Evolutionary conservation across 2,329 filamentous ascomycete species (phyloP), one percentile per base, ranked within the genome.

Genomic region (Nothophaeocryptopus gaeumannii): DNA sequence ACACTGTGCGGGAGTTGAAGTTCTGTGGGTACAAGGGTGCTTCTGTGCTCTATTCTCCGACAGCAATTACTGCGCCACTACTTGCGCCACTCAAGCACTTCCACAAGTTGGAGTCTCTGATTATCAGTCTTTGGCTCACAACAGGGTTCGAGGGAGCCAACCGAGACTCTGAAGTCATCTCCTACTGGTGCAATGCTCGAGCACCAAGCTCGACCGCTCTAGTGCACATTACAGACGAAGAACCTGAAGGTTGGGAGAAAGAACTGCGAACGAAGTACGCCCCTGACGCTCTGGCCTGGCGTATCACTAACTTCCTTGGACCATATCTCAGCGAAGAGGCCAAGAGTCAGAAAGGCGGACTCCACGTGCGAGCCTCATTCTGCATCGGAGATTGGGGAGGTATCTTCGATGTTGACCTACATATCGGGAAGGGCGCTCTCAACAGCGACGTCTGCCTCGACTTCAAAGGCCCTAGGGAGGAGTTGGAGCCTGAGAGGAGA

Each of bases 11-110:
- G 14, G 73, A 75, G 53, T 67, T 77, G 41, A 77, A 76, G 50
- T 70, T 77, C 37, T 76, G 74, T 49, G 74, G 74, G 31, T 76
- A 74, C 58, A 69, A 69, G 42, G 73, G 74, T 33, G 66, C 69
- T 11, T 69, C 73, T 0, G 64, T 73, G 1, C 65, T 76, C 29
- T 70, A 69, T 5, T 39, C 62, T 4, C 63, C 67, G 7, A 71
- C 68, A 1, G 58, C 68, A 0, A 70, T 73, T 39, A 72, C 71
- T 0, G 56, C 54, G 1, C 64, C 68, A 0, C 59, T 76, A 7
- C 64, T 76, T 9, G 56, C 60, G 8, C 62, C 70, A 2, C 65
- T 77, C 9, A 66, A 68, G 12, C 63, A 71, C 43, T 75, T 72
- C 56, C 66, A 73, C 51, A 70, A 70, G 16, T 66, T 77, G 5